Evolutionary conservation across 2,329 filamentous ascomycete genomes (phyloP), one percentile per base, ranked within the genome.

Genomic region (Monosporascus cannonballus): DNA sequence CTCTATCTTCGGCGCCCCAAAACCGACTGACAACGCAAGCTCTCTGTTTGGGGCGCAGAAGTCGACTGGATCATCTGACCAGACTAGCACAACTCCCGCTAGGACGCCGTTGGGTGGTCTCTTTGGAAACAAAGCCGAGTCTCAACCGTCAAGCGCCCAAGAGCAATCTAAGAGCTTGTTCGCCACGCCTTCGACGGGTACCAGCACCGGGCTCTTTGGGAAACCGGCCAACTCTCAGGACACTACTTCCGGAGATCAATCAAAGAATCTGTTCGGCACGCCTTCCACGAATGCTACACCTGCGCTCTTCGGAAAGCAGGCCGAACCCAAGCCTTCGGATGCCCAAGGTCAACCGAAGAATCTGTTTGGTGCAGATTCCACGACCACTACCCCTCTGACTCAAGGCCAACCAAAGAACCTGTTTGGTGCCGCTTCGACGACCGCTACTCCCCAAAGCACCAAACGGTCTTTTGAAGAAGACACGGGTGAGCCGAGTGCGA

Each of bases 1-100:
- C 44, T 64, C 63, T 8, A 58, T 64, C 47, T 65, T 65, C 44
- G 56, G 52, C 24, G 24, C 52, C 11, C 18, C 60, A 49, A 55
- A 63, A 55, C 25, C 54, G 24, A 52, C 55, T 15, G 51, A 55
- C 53, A 24, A 45, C 24, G 14, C 60, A 20, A 54, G 37, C 44
- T 64, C 63, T 9, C 57, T 64, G 45, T 65, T 65, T 41, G 56
- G 53, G 18, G 20, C 52, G 14, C 20, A 25, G 22, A 46, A 46
- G 24, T 8, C 42, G 7, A 18, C 61, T 42, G 1, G 54, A 14
- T 39, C 61, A 24, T 39, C 56, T 4, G 58, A 53, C 17, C 48
- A 60, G 9, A 59, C 62, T 48, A 56, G 54, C 15, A 18, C 57
- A 30, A 20, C 51, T 24, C 22, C 56, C 22, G 20, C 52, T 1